These are phyloP conservation scores for Alternaria gaisen DNA, from an alignment of 2,329 filamentous ascomycete genomes.

Conservation along the genomic window DNA sequence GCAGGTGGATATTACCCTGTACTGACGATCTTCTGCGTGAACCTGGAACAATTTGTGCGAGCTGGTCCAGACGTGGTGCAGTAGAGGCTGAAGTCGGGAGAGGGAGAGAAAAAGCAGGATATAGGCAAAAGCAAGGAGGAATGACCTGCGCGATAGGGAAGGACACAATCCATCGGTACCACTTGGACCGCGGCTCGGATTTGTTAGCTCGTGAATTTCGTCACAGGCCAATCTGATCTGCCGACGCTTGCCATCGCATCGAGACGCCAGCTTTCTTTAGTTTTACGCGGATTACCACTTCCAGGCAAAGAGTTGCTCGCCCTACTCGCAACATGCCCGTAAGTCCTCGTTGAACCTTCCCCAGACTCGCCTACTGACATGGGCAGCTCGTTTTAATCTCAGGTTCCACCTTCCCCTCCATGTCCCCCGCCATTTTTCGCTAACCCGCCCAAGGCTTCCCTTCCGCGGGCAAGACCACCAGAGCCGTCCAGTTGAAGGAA, in stretches of 20 bases:
- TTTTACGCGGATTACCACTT: constrained; percentile 10
- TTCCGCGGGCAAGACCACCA: constrained; percentile 69
- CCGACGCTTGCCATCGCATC: constrained; percentile 30
- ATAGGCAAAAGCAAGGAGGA: constrained; percentile 13
- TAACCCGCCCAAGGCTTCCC: constrained; percentile 71
- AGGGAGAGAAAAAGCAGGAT: constrained; percentile 8
- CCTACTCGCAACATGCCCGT: constrained; percentile 36
- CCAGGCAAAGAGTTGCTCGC: constrained; percentile 9
- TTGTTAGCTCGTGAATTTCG: constrained; percentile 26
- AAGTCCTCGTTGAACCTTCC: constrained; percentile 26
- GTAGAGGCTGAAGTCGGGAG: constrained; percentile 20
- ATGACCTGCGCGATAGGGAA: constrained; percentile 11
- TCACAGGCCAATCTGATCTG: constrained; percentile 27
- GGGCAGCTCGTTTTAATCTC: constrained; percentile 68
- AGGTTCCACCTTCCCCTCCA: constrained; percentile 24
- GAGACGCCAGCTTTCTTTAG: constrained; percentile 19
- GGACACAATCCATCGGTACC: constrained; percentile 11
- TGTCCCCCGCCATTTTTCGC: constrained; percentile 38
- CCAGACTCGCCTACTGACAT: constrained; percentile 28
- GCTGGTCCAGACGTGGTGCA: constrained; percentile 8
- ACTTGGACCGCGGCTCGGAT: constrained; percentile 32
- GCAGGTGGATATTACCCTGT: constrained; percentile 32
- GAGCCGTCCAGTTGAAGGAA: constrained; percentile 69
- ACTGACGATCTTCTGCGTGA: constrained; percentile 17
- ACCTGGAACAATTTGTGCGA: constrained; percentile 21